Evolutionary conservation across 768 basidiomycete species (phyloP), one percentile per base, ranked within the genome.

Genomic region (Leucocoprinus sp.): DNA sequence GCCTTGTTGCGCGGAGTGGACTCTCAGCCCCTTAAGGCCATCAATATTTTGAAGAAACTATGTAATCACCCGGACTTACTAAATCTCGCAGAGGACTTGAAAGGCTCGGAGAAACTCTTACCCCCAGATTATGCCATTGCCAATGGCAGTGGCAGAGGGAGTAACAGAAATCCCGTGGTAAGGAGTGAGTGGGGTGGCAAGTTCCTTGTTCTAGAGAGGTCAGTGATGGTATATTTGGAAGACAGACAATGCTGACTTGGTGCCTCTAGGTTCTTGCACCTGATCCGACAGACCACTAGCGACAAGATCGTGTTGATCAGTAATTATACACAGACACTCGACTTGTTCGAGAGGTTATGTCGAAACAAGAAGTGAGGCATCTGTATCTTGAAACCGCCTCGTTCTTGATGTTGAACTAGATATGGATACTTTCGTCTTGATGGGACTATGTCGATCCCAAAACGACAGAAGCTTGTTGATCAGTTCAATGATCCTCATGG

Each of bases 261-360:
- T 19, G 7, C 0, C 18, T 19, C 11, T 48, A 93, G 92, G 56
- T 93, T 96, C 62, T 64, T 96, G 33, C 82, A 90, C 57, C 84
- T 83, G 22, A 81, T 97, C 35, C 76, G 74, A 45, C 82, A 78
- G 8, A 75, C 83, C 48, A 93, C 88, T 12, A 85, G 73, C 45
- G 93, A 97, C 69, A 97, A 97, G 69, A 95, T 96, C 48, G 93
- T 97, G 12, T 67, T 97, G 34, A 96, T 97, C 59, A 93, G 91
- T 59, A 97, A 97, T 61, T 93, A 93, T 58, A 97, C 93, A 4
- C 91, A 93, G 62, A 97, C 93, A 0, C 72, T 97, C 2, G 93
- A 96, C 60, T 64, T 95, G 8, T 95, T 97, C 54, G 92, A 93
- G 66, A 90, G 84, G 57, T 63, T 95, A 40, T 87, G 90, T 55